Percentiles rank a stretch among this genome's conserved stretches.
Conservation (phyloP, 2,329 filamentous ascomycete species). For the Pseudocercospora macadamiae region DNA sequence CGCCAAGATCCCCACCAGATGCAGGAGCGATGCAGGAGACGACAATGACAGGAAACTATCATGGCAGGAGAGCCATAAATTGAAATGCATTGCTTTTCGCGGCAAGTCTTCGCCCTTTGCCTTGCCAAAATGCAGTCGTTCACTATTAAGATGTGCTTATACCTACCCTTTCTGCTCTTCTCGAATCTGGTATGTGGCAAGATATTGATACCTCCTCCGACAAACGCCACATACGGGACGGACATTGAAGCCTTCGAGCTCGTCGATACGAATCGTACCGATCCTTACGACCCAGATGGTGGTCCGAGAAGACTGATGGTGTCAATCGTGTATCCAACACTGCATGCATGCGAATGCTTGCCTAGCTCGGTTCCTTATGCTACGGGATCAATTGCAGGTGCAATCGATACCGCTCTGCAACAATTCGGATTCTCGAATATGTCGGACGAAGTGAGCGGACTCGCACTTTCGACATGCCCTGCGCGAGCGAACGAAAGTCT, state of each 20-base stretch:
- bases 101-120: too few relatives aligned
- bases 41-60: too few relatives aligned
- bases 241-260: conserved; percentile 6
- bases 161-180: too few relatives aligned
- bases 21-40: too few relatives aligned
- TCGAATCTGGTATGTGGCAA: not conserved
- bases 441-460: conserved; percentile 16
- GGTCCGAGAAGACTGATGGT: conserved; percentile 16
- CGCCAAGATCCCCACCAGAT: too few relatives aligned
- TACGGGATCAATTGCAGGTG: conserved; percentile 12
- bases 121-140: too few relatives aligned
- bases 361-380: conserved; percentile 15
- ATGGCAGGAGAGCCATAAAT: too few relatives aligned
- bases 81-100: too few relatives aligned
- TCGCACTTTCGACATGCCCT: conserved; percentile 13
- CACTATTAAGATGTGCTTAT: too few relatives aligned
- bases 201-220: not conserved
- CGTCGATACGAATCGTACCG: not conserved
- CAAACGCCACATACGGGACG: not conserved
- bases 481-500: not conserved
- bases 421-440: conserved; percentile 17
- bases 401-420: conserved; percentile 12
- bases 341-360: conserved; percentile 2
- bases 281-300: conserved; percentile 10
- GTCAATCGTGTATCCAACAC: conserved; percentile 19